phyloP scores from a whole-genome alignment of 805 yeast genomes.

The Candida anglica region DNA sequence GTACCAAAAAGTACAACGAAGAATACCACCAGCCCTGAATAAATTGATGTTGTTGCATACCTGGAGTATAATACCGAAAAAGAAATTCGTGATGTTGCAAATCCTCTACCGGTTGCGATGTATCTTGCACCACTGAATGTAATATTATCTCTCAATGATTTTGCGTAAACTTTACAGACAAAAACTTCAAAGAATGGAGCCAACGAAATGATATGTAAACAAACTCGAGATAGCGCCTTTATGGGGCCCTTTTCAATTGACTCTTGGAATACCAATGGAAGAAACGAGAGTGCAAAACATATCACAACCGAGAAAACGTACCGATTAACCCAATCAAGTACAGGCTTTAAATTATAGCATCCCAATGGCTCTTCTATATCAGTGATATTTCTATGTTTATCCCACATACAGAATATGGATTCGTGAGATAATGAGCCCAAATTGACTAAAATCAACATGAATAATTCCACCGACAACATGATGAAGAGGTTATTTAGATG shows the following conservation, averaged over 20 bases:
- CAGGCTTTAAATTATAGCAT: constrained; percentile 82
- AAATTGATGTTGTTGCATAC: constrained; percentile 73
- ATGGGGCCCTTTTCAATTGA: constrained; percentile 78
- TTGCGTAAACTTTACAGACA: constrained; percentile 89
- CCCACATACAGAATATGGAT: constrained; percentile 62
- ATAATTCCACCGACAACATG: constrained; percentile 79
- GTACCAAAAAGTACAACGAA: constrained; percentile 73
- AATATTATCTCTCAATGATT: constrained; percentile 68
- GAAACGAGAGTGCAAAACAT: constrained; percentile 87
- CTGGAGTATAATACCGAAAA: constrained; percentile 71
- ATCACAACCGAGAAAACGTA: constrained; percentile 88
- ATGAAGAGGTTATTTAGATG: constrained; percentile 89
- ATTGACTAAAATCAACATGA: constrained; percentile 75
- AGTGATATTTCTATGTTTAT: constrained; percentile 65
- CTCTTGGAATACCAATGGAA: constrained; percentile 86
- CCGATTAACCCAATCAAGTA: constrained; percentile 84
- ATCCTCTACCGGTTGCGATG: constrained; percentile 90
- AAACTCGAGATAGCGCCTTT: constrained; percentile 66
- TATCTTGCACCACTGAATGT: constrained; percentile 90
- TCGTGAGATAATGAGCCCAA: constrained; percentile 78
- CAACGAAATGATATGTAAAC: constrained; percentile 73
- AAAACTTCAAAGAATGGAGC: constrained; percentile 94
- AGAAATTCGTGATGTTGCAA: constrained; percentile 78
- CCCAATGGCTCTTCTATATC: constrained; percentile 75
- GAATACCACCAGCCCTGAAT: constrained; percentile 68